These are phyloP conservation scores for Lepidium aucheri DNA, from an alignment of 345 rosid species.

Conservation along the genomic window DNA sequence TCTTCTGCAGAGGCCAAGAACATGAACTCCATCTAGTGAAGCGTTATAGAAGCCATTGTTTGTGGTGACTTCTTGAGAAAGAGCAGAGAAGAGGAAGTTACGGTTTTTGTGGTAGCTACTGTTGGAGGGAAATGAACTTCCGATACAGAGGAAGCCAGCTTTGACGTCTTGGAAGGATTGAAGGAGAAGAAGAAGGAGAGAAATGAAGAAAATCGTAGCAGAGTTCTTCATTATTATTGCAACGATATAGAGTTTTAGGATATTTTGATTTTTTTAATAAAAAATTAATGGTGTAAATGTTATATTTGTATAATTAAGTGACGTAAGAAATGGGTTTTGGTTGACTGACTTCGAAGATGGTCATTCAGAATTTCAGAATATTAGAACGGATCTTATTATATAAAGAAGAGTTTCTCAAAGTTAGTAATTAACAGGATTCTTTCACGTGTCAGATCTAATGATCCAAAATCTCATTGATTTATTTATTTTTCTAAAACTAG, in stretches of 20 bases:
- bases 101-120: constrained; percentile 23
- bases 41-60: constrained; percentile 24
- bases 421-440: too few species aligned
- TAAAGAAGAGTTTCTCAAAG: too few species aligned
- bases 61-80: constrained; percentile 11
- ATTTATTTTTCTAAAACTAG: too few species aligned
- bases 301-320: not conserved
- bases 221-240: not conserved
- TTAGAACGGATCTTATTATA: not conserved
- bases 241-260: not conserved
- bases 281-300: not conserved
- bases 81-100: constrained; percentile 24
- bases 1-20: constrained; percentile 29
- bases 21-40: constrained; percentile 24
- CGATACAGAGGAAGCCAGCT: not conserved
- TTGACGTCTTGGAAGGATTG: not conserved
- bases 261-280: too few species aligned
- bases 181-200: not conserved
- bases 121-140: constrained; percentile 20
- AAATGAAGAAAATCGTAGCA: not conserved
- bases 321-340: too few species aligned
- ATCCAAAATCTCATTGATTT: too few species aligned
- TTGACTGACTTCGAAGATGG: not conserved
- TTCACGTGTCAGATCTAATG: too few species aligned
- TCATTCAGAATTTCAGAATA: not conserved